Percentiles rank a stretch among this genome's conserved stretches.
Evolutionary conservation across 139 green algal species (phyloP).

Genomic region (Chlorella sp.): DNA sequence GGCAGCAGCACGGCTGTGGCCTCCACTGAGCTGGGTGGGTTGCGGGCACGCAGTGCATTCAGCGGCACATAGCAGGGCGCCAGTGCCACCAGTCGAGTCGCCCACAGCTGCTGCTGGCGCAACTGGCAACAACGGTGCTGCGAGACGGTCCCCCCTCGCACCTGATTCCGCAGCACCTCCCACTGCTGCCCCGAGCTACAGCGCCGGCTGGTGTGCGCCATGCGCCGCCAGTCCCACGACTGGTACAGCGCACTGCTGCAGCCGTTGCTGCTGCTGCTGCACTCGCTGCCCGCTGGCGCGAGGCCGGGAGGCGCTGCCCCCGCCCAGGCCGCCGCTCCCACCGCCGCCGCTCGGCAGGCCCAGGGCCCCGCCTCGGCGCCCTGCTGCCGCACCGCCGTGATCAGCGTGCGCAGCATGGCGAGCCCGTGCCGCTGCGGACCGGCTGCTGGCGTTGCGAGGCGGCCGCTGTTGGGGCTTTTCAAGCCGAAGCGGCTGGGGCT

Average conservation of each 20-base stretch:
- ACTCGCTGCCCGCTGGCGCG: background rate
- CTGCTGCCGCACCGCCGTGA: background rate
- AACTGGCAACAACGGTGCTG: background rate
- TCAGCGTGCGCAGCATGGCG: constrained; percentile 4
- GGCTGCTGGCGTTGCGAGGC: background rate
- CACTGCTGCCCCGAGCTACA: constrained; percentile 13
- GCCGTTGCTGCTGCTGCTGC: constrained; percentile 6
- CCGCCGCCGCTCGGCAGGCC: background rate
- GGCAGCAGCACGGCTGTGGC: too few species aligned
- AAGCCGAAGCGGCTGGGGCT: too few species aligned
- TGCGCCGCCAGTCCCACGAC: too few species aligned
- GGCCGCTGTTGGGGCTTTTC: too few species aligned
- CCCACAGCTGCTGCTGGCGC: background rate
- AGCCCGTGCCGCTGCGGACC: background rate
- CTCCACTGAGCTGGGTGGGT: too few species aligned
- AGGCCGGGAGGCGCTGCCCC: background rate
- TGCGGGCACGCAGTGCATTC: too few species aligned
- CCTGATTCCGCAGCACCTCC: constrained; percentile 37
- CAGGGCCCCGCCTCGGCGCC: background rate
- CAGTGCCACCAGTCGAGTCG: too few species aligned
- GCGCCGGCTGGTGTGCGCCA: background rate
- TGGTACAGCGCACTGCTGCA: background rate
- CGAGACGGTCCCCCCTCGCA: background rate
- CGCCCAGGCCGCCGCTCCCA: background rate
- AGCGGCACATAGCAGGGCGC: too few species aligned